Base-by-base conservation (phyloP, 345 rosid genomes). In the Lagerstroemia speciosa region DNA sequence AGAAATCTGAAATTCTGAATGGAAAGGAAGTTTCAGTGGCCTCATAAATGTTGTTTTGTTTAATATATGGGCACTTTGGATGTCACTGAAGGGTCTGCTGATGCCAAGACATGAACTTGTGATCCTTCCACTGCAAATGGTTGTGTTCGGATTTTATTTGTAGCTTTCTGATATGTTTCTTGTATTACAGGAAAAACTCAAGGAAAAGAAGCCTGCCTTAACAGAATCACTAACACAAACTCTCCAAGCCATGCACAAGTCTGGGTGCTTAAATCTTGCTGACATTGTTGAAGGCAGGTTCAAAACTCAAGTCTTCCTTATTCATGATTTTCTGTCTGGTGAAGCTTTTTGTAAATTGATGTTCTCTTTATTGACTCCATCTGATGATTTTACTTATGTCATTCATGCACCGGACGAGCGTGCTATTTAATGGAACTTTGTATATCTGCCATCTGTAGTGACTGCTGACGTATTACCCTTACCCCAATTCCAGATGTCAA, bases 221-320 rank as follows among this genome's bases (percentile, higher is more conserved):
- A 55, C 87, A 16, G 99, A 95, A 65, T 48, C 98, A 20, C 93
- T 95, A 70, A 74, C 82, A 38, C 98, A 92, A 76, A 90, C 98
- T 24, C 89, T 95, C 69, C 99, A 95, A 79, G 87, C 91, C 69
- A 79, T 95, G 85, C 92, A 92, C 72, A 95, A 84, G 77, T 84
- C 98, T 61, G 98, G 98, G 67, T 95, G 99, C 81, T 80, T 90
- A 73, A 90, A 69, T 82, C 94, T 95, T 71, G 91, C 63, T 68
- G 98, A 95, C 75, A 71, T 85, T 79, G 83, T 87, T 76, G 99
- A 95, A 95, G 99, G 99, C 78, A 87, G 82, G 92, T 81, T 80
- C 66, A 40, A 16, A 58, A 34, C 33, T 66, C 68, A 45, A 27
- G 0, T 27, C 24, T 53, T 53, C 60, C 29, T n/a, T 57, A 12